phyloP scores from a whole-genome alignment of 495 filamentous ascomycete species.

The Stereocaulon alpinum region DNA sequence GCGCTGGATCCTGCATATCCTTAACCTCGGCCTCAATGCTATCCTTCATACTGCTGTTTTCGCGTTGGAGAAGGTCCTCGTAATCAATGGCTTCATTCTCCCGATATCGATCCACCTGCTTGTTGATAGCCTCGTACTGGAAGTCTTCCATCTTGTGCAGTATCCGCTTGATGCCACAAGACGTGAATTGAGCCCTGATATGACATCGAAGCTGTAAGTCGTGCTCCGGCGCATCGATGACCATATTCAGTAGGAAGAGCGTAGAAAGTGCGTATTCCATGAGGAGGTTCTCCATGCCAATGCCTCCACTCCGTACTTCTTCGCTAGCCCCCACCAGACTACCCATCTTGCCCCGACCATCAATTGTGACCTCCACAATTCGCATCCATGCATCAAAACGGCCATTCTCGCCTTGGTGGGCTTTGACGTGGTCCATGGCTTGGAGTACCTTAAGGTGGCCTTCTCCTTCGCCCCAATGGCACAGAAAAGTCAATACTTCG shows the following conservation, averaged over 20 bases:
- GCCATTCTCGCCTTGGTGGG: slow-evolving; percentile 81
- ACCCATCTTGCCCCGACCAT: slow-evolving; percentile 96
- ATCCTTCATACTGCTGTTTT: slow-evolving; percentile 82
- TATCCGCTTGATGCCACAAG: slow-evolving; percentile 91
- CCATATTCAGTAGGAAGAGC: slow-evolving; percentile 91
- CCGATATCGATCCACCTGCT: slow-evolving; percentile 89
- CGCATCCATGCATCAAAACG: slow-evolving; percentile 99
- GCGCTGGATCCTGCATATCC: slow-evolving; percentile 84
- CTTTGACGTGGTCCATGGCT: slow-evolving; percentile 86
- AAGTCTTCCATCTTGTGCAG: slow-evolving; percentile 96
- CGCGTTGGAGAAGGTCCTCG: slow-evolving; percentile 88
- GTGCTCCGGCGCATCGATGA: slow-evolving; percentile 80
- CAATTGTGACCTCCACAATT: slow-evolving; percentile 92
- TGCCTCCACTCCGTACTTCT: slow-evolving; percentile 91
- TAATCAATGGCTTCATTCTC: slow-evolving; percentile 96
- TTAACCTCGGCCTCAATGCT: slow-evolving; percentile 83
- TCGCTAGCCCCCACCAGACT: slow-evolving; percentile 94
- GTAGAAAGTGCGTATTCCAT: slow-evolving; percentile 99
- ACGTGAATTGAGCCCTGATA: slow-evolving; percentile 90
- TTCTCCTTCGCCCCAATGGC: slow-evolving; percentile 89
- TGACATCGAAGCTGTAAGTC: slow-evolving; percentile 89
- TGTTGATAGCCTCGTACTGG: slow-evolving; percentile 97
- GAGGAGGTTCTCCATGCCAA: slow-evolving; percentile 96
- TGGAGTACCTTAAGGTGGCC: slow-evolving; percentile 93
- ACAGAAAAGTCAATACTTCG: slow-evolving; percentile 92